Evolutionary conservation across 2,329 filamentous ascomycete species (phyloP), one percentile per base, ranked within the genome.

Genomic region (Penicillium sp.): DNA sequence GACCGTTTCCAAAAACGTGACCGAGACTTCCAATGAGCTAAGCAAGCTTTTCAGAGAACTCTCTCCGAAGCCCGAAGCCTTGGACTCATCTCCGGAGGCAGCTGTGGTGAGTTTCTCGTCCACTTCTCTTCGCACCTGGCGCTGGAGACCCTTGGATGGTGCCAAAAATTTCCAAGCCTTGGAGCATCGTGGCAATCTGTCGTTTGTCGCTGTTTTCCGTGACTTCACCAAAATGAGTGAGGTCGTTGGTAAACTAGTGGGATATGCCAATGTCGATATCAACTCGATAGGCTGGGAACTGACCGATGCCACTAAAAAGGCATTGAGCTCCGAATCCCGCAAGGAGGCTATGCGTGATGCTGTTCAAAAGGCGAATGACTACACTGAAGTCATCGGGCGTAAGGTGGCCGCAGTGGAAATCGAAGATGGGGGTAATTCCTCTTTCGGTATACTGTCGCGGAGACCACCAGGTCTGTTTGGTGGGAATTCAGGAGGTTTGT

Each of bases 301-400:
- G 40, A 65, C 55, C 5, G 63, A 66, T 1, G 58, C 45, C n/a
- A 66, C 57, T 2, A 29, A 56, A 48, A 54, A 58, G 9, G 31
- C 40, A 6, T 45, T 68, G 13, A 47, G 53, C 32, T 62, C 60
- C 5, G 47, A 65, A n/a, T 54, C 57, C 5, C 58, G 61, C 8
- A 55, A 58, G 34, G 32, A 54, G 53, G 65, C 66, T 3, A 53
- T 69, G 16, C 52, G 46, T 5, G 55, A 67, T 29, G 66, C 67
- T 4, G 53, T 69, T 22, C 7, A 47, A 6, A 63, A 65, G 22
- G 66, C 66, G 4, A 50, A 58, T 8, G 59, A 60, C 22, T 67
- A 63, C 41, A 58, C 60, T 5, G 44, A 55, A 1, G 60, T 59
- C 13, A 53, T 68, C 14, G 59, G 57, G 4, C 42, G 60, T 13